Base-by-base conservation (phyloP, 2,329 filamentous ascomycete genomes). In the Claviceps quebecensis region DNA sequence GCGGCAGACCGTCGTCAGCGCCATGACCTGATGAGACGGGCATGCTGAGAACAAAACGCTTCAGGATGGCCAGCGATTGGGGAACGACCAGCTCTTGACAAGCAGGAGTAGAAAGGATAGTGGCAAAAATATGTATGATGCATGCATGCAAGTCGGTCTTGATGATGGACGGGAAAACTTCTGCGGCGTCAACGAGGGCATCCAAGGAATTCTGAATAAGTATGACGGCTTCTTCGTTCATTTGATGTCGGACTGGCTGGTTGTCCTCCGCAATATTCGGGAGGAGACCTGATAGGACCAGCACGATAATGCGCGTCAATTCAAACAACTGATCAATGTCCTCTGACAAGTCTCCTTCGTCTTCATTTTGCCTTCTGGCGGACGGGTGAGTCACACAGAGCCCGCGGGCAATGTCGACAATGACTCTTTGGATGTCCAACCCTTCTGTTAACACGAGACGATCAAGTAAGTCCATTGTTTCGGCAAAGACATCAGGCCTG, bases 311-410 rank as follows among this genome's bases (percentile, higher is more conserved):
- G 56, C 93, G 81, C 0, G 93, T 98, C 46, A 98, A 75, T 67
- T 98, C 93, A 61, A 98, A 98, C 0, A 98, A 76, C 67, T 98
- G 93, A 63, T 98, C 93, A 56, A 98, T 95, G 63, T 98, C 93
- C 61, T 98, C 93, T 0, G 88, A 95, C 11, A 98, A 72, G 64
- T 93, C 85, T 16, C 83, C 83, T 49, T 89, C 86, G 40, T 84
- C 80, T 19, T 63, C 56, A 5, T 59, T 56, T 34, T 67, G 64
- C 37, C 68, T 61, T 55, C 87, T 81, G 2, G 93, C 91, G 1
- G 90, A 94, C 2, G 91, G 91, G 66, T 98, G 93, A 2, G 87
- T 84, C 17, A 97, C 77, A 59, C 91, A 96, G 16, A 98, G 73
- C 47, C 88, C 90, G 51, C 90, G 80, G 1, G 90, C 90, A 60